A percentile compares a stretch with the other conserved stretches of the same genome.
Evolutionary conservation across 345 rosid genomes (phyloP).

Genomic region (Acer campestre): DNA sequence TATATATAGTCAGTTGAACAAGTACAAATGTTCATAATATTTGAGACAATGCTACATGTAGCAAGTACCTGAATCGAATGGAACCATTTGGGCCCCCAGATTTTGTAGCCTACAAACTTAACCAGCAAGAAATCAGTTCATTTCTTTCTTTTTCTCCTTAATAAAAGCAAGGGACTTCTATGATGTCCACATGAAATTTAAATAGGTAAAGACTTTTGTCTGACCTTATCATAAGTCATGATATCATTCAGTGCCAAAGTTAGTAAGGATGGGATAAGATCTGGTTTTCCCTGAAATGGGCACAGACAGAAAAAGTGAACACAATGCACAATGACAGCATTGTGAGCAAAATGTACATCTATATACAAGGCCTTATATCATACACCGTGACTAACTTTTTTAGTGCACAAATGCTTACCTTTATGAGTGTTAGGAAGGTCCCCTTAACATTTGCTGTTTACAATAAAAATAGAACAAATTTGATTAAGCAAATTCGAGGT

Average conservation of each 20-base stretch:
- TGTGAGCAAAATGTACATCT: neutral
- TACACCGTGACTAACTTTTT: neutral
- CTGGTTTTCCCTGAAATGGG: conserved; percentile 60
- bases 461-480: conserved; percentile 21
- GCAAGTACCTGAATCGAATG: conserved; percentile 73
- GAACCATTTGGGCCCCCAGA: conserved; percentile 97
- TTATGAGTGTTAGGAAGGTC: conserved; percentile 47
- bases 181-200: neutral
- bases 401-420: conserved; percentile 36
- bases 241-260: conserved; percentile 82
- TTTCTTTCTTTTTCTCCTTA: neutral
- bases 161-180: conserved; percentile 2
- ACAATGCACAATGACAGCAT: neutral
- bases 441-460: conserved; percentile 64
- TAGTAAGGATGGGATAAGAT: conserved; percentile 64
- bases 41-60: conserved; percentile 15
- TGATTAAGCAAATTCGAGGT: conserved; percentile 11
- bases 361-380: neutral
- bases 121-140: conserved; percentile 28
- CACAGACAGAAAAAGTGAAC: conserved; percentile 1
- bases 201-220: conserved; percentile 11
- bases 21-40: neutral
- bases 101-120: conserved; percentile 73
- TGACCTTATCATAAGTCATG: conserved; percentile 91
- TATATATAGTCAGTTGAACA: neutral